Evolutionary conservation across 306 rosid species (phyloP), one percentile per base, ranked within the genome.

Genomic region (Malus sylvestris): DNA sequence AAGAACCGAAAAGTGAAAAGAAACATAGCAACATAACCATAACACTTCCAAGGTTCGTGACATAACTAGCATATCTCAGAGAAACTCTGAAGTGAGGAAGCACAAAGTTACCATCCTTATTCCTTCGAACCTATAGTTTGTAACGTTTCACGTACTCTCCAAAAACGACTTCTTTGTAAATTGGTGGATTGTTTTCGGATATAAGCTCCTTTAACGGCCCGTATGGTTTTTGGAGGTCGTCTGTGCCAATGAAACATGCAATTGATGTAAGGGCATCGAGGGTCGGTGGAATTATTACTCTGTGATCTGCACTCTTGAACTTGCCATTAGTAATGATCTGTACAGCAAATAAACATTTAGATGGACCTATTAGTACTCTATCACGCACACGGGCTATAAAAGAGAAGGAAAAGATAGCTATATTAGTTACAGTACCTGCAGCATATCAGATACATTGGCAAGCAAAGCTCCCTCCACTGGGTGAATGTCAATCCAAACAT

Each of bases 401-500:
- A 19, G 4, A 53, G 19, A 53, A 5, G 59, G 59, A 10, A 53
- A 53, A 7, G 59, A 13, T 60, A 10, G 6, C 33, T 4, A 13
- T 11, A 25, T 27, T 15, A 14, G 19, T 61, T 63, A 18, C 12
- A 29, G 20, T 18, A 81, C 84, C 84, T 81, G 77, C 80, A 70
- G 27, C 35, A 76, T 63, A 73, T 81, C 80, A 9, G 69, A 76
- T 14, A 81, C 22, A 35, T 70, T 70, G n/a, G 75, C 71, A 3
- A 70, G 67, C 23, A 81, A 49, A 14, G 80, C 80, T 23, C 80
- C 80, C 53, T 70, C 38, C 13, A 70, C 35, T 4, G 33, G 25
- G 7, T 76, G 80, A 4, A 70, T 68, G 64, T 81, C 80, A 29
- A 81, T 52, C 84, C 84, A 81, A n/a, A 69, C 44, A 53, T 62